Conservation (phyloP, 257 asterid species). For the Verbena officinalis region DNA sequence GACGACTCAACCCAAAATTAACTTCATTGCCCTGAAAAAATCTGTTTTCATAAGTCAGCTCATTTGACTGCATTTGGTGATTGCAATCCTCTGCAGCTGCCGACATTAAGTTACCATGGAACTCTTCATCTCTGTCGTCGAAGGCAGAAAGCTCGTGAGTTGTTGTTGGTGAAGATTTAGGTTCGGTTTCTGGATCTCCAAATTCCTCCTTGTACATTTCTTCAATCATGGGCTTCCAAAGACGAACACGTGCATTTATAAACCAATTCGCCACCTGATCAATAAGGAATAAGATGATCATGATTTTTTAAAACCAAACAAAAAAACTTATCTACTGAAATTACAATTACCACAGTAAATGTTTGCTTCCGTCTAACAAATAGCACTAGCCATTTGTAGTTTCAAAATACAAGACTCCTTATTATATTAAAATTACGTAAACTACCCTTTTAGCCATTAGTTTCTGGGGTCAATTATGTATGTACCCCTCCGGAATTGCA, state of each 20-base stretch:
- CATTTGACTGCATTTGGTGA: constrained; percentile 31
- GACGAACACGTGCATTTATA: constrained; percentile 81
- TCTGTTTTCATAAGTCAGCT: constrained; percentile 33
- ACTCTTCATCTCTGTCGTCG: constrained; percentile 45
- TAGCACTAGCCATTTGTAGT: too few relatives aligned
- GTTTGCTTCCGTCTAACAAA: too few relatives aligned
- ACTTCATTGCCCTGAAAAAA: constrained; percentile 38
- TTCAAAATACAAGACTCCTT: too few relatives aligned
- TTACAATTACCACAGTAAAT: too few relatives aligned
- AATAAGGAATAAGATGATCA: constrained; percentile 18
- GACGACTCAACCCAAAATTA: constrained; percentile 25
- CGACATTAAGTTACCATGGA: constrained; percentile 37
- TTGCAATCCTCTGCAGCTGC: constrained; percentile 30
- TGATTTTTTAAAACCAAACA: background rate
- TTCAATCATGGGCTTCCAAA: constrained; percentile 92
- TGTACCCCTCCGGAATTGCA: too few relatives aligned
- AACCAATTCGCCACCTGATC: constrained; percentile 88
- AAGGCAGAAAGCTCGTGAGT: constrained; percentile 44
- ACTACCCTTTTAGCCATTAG: too few relatives aligned
- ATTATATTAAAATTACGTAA: too few relatives aligned
- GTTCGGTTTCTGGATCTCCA: constrained; percentile 52
- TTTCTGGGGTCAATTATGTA: too few relatives aligned
- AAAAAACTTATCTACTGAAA: too few relatives aligned
- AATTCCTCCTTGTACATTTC: constrained; percentile 88
- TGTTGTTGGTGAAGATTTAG: constrained; percentile 43